Conservation (phyloP, 2,329 filamentous ascomycete genomes). For the Trichoderma sp. region DNA sequence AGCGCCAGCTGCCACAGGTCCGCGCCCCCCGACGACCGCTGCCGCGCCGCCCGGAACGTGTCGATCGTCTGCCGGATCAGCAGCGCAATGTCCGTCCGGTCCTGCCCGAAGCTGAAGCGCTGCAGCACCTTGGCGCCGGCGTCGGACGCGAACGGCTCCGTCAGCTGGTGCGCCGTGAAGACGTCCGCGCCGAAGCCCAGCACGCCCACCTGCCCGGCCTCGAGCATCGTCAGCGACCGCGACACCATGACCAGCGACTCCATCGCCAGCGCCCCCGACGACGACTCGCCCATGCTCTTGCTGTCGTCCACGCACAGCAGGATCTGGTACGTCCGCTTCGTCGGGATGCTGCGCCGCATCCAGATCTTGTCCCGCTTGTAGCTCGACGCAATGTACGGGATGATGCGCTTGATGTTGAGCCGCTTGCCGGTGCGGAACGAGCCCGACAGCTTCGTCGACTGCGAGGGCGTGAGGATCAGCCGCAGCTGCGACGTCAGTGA, state of each 20-base stretch:
- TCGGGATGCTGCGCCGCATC: constrained; percentile 91
- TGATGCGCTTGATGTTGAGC: constrained; percentile 99
- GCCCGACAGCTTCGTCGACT: constrained; percentile 93
- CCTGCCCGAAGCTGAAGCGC: constrained; percentile 82
- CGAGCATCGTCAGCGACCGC: constrained; percentile 84
- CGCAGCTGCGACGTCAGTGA: constrained; percentile 92
- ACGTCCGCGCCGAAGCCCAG: constrained; percentile 85
- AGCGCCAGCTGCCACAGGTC: constrained; percentile 96
- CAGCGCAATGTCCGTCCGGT: constrained; percentile 79
- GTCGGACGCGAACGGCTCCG: constrained; percentile 72
- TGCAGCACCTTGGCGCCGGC: constrained; percentile 82
- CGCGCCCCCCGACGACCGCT: constrained; percentile 49
- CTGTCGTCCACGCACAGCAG: constrained; percentile 96
- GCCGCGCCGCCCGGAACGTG: constrained; percentile 76
- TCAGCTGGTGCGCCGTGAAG: constrained; percentile 83
- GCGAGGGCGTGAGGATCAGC: constrained; percentile 89
- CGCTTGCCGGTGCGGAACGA: constrained; percentile 97
- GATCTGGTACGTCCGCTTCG: constrained; percentile 94
- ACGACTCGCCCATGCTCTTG: constrained; percentile 84
- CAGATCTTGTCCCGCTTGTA: constrained; percentile 99
- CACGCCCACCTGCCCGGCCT: constrained; percentile 90
- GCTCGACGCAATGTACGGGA: constrained; percentile 95
- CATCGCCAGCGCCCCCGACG: constrained; percentile 78
- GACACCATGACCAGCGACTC: constrained; percentile 93
- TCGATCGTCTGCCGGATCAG: constrained; percentile 78